Conservation (phyloP, 2,329 filamentous ascomycete genomes). For the Talaromyces pinophilus region DNA sequence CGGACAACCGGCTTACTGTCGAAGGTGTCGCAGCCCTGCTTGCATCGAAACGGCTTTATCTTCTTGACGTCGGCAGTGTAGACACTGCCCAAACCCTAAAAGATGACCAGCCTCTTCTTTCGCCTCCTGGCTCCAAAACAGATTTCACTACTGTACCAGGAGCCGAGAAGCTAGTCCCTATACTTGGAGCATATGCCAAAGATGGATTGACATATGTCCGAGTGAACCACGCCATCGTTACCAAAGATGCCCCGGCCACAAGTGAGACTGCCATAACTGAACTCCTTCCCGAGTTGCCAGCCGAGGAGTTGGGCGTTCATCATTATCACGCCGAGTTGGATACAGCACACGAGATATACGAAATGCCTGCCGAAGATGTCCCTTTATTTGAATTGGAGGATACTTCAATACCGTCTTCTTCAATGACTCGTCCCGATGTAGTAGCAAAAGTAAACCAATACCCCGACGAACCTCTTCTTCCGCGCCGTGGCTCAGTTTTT, state of each 20-base stretch:
- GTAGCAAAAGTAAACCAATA: conserved; percentile 20
- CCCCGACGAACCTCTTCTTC: conserved; percentile 36
- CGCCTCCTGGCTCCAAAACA: conserved; percentile 20
- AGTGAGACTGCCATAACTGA: conserved; percentile 32
- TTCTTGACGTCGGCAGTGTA: conserved; percentile 58
- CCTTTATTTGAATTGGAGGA: conserved; percentile 45
- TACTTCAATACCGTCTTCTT: conserved; percentile 30
- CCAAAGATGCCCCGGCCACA: conserved; percentile 44
- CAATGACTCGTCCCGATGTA: not conserved
- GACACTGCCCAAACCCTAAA: conserved; percentile 36
- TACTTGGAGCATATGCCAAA: conserved; percentile 50
- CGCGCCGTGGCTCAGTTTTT: conserved; percentile 46
- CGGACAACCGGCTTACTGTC: conserved; percentile 57
- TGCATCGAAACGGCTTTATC: conserved; percentile 54
- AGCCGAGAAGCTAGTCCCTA: conserved; percentile 56
- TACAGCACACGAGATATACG: conserved; percentile 35
- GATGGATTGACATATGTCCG: conserved; percentile 56
- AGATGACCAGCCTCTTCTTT: conserved; percentile 21
- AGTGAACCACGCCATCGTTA: conserved; percentile 58
- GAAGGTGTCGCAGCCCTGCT: conserved; percentile 58
- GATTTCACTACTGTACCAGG: conserved; percentile 41
- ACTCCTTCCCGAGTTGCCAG: conserved; percentile 37
- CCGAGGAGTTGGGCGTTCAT: conserved; percentile 33
- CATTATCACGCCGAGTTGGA: conserved; percentile 33
- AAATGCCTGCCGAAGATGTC: conserved; percentile 35